phyloP scores from a whole-genome alignment of 441 rosid genomes.

The Gossypium aridum region DNA sequence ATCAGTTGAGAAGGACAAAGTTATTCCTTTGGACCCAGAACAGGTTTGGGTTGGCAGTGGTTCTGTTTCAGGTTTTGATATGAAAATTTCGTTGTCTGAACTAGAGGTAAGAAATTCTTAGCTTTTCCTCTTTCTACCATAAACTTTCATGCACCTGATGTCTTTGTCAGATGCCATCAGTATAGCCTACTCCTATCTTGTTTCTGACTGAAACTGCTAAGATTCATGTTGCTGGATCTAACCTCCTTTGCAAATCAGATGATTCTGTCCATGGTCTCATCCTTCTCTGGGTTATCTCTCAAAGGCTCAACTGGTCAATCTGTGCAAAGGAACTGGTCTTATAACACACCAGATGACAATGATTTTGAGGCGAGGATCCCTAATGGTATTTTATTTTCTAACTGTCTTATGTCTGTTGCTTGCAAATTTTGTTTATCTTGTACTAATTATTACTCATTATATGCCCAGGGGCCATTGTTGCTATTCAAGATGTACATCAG shows the following conservation, averaged over 20 bases:
- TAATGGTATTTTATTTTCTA: slow-evolving; percentile 51
- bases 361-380: slow-evolving; percentile 57
- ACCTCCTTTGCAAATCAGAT: slow-evolving; percentile 44
- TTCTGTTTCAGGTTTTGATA: slow-evolving; percentile 63
- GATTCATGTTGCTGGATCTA: slow-evolving; percentile 18
- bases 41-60: slow-evolving; percentile 69
- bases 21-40: slow-evolving; percentile 28
- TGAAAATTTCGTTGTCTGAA: slow-evolving; percentile 68
- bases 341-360: slow-evolving; percentile 31
- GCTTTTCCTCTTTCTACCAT: neutral
- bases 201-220: slow-evolving; percentile 4
- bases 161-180: neutral
- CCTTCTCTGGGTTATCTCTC: slow-evolving; percentile 40
- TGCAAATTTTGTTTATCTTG: slow-evolving; percentile 20
- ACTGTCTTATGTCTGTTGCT: slow-evolving; percentile 13
- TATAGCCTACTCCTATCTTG: slow-evolving; percentile 12
- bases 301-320: slow-evolving; percentile 31
- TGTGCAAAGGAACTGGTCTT: slow-evolving; percentile 29
- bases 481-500: slow-evolving; percentile 84
- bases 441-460: slow-evolving; percentile 16
- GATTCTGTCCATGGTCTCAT: slow-evolving; percentile 55
- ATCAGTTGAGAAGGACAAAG: slow-evolving; percentile 43
- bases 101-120: slow-evolving; percentile 44
- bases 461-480: slow-evolving; percentile 72
- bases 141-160: neutral